Percentiles rank a stretch among this genome's conserved stretches.
phyloP scores from a whole-genome alignment of 176 grass and related monocot species.

The Stipa capillata region DNA sequence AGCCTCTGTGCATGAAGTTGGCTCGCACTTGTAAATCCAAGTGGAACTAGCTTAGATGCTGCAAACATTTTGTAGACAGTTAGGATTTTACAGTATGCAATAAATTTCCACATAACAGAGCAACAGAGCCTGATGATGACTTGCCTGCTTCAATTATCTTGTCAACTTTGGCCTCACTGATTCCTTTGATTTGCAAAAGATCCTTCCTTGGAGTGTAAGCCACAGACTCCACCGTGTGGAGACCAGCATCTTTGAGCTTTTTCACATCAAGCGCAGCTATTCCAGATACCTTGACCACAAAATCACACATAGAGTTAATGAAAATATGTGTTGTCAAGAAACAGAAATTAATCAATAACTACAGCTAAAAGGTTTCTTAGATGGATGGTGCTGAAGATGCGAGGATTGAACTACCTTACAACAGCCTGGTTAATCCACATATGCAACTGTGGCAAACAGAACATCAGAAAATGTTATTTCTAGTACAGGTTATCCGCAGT shows the following conservation, averaged over 20 bases:
- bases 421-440: not conserved
- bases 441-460: not conserved
- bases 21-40: constrained; percentile 95
- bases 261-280: constrained; percentile 93
- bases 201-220: constrained; percentile 94
- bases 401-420: not conserved
- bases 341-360: not conserved
- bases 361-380: not conserved
- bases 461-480: not conserved
- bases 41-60: constrained; percentile 84
- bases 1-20: constrained; percentile 90
- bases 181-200: constrained; percentile 93
- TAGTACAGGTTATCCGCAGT: not conserved
- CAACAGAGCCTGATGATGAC: not conserved
- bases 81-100: not conserved
- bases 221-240: constrained; percentile 78
- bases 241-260: constrained; percentile 85
- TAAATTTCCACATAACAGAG: not conserved
- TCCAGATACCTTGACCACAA: constrained; percentile 59
- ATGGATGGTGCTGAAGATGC: not conserved
- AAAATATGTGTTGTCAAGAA: not conserved
- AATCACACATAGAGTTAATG: not conserved
- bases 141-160: constrained; percentile 94
- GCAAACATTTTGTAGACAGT: constrained; percentile 1
- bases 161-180: constrained; percentile 95